phyloP scores from a whole-genome alignment of 257 asterid species.

The Parsonsia alboflavescens region DNA sequence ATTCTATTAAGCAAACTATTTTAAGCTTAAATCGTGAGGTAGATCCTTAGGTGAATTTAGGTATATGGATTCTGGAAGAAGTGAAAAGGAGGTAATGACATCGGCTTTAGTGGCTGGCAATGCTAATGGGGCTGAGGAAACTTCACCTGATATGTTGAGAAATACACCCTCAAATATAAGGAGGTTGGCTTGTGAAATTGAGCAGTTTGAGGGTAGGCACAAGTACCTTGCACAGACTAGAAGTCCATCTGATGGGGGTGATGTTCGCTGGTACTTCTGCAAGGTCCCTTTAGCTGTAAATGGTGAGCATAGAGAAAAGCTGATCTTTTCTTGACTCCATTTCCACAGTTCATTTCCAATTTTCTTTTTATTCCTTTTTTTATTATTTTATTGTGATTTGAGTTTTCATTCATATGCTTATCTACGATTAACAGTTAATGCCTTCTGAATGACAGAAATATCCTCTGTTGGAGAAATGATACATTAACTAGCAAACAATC shows the following conservation, averaged over 20 bases:
- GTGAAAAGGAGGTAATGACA: constrained; percentile 9
- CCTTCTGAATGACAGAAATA: neutral
- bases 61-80: neutral
- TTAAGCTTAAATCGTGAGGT: neutral
- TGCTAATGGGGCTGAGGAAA: constrained; percentile 27
- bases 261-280: constrained; percentile 93
- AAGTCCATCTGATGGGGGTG: constrained; percentile 95
- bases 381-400: neutral
- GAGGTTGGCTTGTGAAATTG: constrained; percentile 75
- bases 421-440: neutral
- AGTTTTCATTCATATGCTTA: neutral
- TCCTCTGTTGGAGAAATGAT: neutral
- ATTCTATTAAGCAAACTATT: neutral
- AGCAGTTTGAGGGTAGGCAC: constrained; percentile 76
- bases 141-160: constrained; percentile 75
- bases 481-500: neutral
- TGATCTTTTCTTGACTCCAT: neutral
- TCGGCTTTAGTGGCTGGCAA: constrained; percentile 22
- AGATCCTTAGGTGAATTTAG: constrained; percentile 1
- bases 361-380: neutral
- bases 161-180: constrained; percentile 89
- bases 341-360: too few relatives aligned
- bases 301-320: constrained; percentile 39
- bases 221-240: constrained; percentile 84
- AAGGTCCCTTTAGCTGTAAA: constrained; percentile 63